phyloP scores from a whole-genome alignment of 805 yeast species.

The Yarrowia porcina region DNA sequence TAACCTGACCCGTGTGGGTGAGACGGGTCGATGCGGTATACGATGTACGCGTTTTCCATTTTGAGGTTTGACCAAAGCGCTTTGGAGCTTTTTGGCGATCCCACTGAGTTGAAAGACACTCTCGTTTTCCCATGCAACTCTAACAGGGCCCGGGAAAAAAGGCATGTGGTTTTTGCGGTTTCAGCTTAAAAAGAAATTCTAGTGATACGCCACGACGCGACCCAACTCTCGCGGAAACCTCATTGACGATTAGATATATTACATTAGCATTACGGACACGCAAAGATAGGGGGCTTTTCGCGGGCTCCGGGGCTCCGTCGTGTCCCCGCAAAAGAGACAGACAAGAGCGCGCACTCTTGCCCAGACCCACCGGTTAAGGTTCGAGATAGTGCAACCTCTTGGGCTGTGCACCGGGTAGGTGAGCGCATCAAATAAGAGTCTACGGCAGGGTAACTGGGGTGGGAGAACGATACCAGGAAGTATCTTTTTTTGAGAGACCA shows the following conservation, averaged over 20 bases:
- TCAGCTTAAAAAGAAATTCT: background rate
- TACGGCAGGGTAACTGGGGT: background rate
- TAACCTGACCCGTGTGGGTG: too few species aligned
- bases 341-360: too few species aligned
- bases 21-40: too few species aligned
- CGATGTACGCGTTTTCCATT: too few species aligned
- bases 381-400: slow-evolving; percentile 12
- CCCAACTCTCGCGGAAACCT: background rate
- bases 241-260: background rate
- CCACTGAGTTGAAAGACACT: too few species aligned
- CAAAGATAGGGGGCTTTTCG: background rate
- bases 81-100: too few species aligned
- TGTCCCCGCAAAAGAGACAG: background rate
- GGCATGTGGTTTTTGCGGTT: background rate
- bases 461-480: background rate
- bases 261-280: background rate
- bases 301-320: background rate
- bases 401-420: slow-evolving; percentile 25
- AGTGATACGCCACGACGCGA: background rate
- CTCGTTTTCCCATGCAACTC: background rate
- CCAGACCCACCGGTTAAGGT: slow-evolving; percentile 13
- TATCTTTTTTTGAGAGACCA: too few species aligned
- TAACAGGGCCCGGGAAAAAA: background rate
- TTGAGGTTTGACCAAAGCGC: too few species aligned
- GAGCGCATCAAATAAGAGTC: slow-evolving; percentile 14